phyloP scores from a whole-genome alignment of 371 early-diverging fungal species.

The Mortierella sp. region DNA sequence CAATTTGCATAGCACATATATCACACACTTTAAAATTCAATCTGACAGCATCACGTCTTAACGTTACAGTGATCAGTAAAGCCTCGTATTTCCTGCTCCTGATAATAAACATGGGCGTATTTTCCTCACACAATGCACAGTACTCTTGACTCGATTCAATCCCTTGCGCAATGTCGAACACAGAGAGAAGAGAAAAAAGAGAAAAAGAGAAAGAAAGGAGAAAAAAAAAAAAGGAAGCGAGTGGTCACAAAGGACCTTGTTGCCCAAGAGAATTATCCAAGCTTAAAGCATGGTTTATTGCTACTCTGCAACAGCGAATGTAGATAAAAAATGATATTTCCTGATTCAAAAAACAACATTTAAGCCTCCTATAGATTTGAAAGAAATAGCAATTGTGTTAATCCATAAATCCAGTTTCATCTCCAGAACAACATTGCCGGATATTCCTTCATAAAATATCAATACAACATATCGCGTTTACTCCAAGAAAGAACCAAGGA shows the following conservation, averaged over 20 bases:
- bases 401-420: too few relatives aligned
- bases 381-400: neutral
- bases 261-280: constrained; percentile 55
- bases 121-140: too few relatives aligned
- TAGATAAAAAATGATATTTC: constrained; percentile 10
- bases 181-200: neutral
- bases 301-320: constrained; percentile 52
- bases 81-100: too few relatives aligned
- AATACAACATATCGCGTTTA: neutral
- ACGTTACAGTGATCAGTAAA: too few relatives aligned
- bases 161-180: too few relatives aligned
- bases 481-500: neutral
- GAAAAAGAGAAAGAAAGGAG: neutral
- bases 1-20: too few relatives aligned
- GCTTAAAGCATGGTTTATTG: constrained; percentile 52
- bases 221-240: neutral
- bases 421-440: too few relatives aligned
- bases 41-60: too few relatives aligned
- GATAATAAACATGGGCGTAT: too few relatives aligned
- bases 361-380: constrained; percentile 29
- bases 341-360: constrained; percentile 13
- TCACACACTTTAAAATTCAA: neutral
- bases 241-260: constrained; percentile 37
- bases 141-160: too few relatives aligned
- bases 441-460: too few relatives aligned